phyloP scores from a whole-genome alignment of 352 stramenopile species.

The Salisapilia sapeloensis region DNA sequence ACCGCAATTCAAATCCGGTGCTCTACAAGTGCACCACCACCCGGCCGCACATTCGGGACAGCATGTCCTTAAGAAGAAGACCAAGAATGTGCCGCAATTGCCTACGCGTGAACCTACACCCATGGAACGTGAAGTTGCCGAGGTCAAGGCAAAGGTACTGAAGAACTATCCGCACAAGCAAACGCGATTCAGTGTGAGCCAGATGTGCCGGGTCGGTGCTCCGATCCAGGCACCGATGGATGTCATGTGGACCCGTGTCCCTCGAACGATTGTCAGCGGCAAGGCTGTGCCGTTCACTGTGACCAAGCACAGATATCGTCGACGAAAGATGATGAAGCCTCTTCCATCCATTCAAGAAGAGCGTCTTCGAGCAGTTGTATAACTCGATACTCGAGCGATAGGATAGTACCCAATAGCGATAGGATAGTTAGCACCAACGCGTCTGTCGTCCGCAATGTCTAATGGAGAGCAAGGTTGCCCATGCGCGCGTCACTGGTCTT shows the following conservation, averaged over 20 bases:
- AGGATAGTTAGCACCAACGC: too few relatives aligned
- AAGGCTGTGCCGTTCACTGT: slow-evolving; percentile 38
- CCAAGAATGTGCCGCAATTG: slow-evolving; percentile 16
- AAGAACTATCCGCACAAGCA: slow-evolving; percentile 17
- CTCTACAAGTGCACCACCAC: slow-evolving; percentile 4
- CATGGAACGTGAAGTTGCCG: slow-evolving; percentile 22
- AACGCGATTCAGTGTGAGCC: slow-evolving; percentile 32
- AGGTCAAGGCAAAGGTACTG: slow-evolving; percentile 42
- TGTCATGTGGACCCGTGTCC: slow-evolving; percentile 19
- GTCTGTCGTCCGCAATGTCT: too few relatives aligned
- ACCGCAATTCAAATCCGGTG: slow-evolving; percentile 7
- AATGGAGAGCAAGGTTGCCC: too few relatives aligned
- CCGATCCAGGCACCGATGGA: slow-evolving; percentile 32
- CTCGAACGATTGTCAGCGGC: slow-evolving; percentile 23
- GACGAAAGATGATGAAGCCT: slow-evolving; percentile 10
- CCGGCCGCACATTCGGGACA: slow-evolving; percentile 8
- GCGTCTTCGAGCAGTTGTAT: slow-evolving; percentile 1
- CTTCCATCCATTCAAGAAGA: slow-evolving; percentile 5
- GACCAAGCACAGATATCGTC: slow-evolving; percentile 34
- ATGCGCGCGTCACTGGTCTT: too few relatives aligned
- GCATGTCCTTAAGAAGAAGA: slow-evolving; percentile 11
- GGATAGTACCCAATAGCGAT: too few relatives aligned
- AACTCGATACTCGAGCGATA: slow-evolving; percentile 1
- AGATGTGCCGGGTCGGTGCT: slow-evolving; percentile 40
- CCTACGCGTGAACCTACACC: slow-evolving; percentile 10